phyloP scores from a whole-genome alignment of 2,329 filamentous ascomycete species.

The Ceratocystiopsis sp. region DNA sequence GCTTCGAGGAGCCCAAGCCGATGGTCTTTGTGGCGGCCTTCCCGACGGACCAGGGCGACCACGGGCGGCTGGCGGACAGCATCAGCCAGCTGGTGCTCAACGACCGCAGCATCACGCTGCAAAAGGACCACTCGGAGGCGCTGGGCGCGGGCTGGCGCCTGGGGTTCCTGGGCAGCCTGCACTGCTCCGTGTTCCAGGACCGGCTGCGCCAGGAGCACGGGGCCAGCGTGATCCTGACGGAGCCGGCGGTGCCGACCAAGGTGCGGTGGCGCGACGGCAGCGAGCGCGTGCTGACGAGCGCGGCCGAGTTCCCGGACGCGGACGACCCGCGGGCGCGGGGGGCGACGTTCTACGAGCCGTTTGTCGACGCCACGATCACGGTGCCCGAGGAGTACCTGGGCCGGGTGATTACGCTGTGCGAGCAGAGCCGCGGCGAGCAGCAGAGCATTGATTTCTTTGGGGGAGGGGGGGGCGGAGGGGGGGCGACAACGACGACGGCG shows the following conservation, averaged over 20 bases:
- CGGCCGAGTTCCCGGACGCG: slow-evolving; percentile 66
- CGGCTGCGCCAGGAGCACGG: slow-evolving; percentile 87
- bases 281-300: slow-evolving; percentile 68
- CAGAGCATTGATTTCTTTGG: slow-evolving; percentile 83
- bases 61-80: slow-evolving; percentile 75
- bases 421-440: slow-evolving; percentile 75
- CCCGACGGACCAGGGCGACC: slow-evolving; percentile 78
- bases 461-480: too few species aligned
- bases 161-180: slow-evolving; percentile 87
- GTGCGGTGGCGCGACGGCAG: slow-evolving; percentile 62
- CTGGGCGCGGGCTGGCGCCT: slow-evolving; percentile 86
- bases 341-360: slow-evolving; percentile 37
- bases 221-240: slow-evolving; percentile 88
- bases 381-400: slow-evolving; percentile 89
- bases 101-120: slow-evolving; percentile 82
- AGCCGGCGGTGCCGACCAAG: slow-evolving; percentile 85
- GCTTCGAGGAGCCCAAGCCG: slow-evolving; percentile 91
- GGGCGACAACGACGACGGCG: slow-evolving; percentile 26
- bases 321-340: slow-evolving; percentile 30
- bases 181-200: slow-evolving; percentile 98
- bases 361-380: slow-evolving; percentile 70
- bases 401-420: slow-evolving; percentile 87
- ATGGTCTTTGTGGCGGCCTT: slow-evolving; percentile 99
- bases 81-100: slow-evolving; percentile 89
- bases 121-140: slow-evolving; percentile 88